Evolutionary conservation across 805 yeast species (phyloP).

Genomic region (Wickerhamiella kurtzmanii): DNA sequence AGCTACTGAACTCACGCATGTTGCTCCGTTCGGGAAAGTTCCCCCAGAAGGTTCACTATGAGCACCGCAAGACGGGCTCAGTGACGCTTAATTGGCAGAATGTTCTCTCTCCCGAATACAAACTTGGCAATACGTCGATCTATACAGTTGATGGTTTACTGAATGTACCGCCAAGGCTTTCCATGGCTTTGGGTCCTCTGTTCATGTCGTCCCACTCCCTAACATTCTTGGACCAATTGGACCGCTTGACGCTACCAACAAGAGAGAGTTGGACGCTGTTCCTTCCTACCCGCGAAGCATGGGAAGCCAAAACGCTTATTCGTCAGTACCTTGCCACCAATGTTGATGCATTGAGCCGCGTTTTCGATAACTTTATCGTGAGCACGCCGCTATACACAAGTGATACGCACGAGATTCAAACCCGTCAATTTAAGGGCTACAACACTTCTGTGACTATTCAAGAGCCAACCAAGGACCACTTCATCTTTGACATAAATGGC

Average conservation of each 20-base stretch:
- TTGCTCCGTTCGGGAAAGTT: constrained; percentile 40
- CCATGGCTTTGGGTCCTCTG: constrained; percentile 51
- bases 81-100: constrained; percentile 42
- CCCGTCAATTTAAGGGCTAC: constrained; percentile 20
- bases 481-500: neutral
- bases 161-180: constrained; percentile 48
- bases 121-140: constrained; percentile 52
- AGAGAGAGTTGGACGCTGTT: constrained; percentile 58
- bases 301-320: constrained; percentile 51
- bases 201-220: constrained; percentile 54
- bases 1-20: constrained; percentile 26
- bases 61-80: constrained; percentile 24
- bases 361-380: constrained; percentile 47
- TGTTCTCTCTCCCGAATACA: constrained; percentile 31
- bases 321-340: constrained; percentile 45
- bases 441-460: constrained; percentile 7
- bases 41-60: constrained; percentile 48
- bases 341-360: constrained; percentile 34
- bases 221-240: constrained; percentile 39
- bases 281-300: constrained; percentile 63
- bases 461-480: neutral
- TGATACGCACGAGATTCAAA: constrained; percentile 24
- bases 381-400: constrained; percentile 59
- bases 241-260: constrained; percentile 39
- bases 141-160: constrained; percentile 50